Conservation (phyloP, 495 filamentous ascomycete species). For the Parachaetomium inaequale region DNA sequence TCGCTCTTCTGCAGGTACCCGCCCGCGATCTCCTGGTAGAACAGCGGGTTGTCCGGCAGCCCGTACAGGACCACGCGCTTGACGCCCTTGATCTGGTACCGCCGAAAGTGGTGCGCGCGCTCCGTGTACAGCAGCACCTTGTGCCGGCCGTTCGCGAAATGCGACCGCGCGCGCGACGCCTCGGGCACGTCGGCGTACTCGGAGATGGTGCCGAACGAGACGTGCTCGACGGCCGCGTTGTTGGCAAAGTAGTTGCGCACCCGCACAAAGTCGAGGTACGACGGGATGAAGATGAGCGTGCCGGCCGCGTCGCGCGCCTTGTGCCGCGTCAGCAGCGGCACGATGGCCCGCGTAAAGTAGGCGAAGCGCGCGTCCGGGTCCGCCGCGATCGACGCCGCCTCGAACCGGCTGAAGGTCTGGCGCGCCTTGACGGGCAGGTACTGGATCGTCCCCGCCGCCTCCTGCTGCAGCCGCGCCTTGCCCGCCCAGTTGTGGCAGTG, state of each 20-base stretch:
- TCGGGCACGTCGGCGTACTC: conserved; percentile 79
- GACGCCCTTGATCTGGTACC: conserved; percentile 76
- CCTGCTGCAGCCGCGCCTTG: conserved; percentile 63
- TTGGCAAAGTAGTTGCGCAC: conserved; percentile 85
- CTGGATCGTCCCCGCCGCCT: conserved; percentile 64
- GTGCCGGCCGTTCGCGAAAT: conserved; percentile 80
- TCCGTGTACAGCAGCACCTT: conserved; percentile 86
- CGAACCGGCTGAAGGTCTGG: conserved; percentile 90
- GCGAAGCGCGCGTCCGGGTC: conserved; percentile 91
- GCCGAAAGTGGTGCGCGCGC: conserved; percentile 88
- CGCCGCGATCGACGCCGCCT: conserved; percentile 57
- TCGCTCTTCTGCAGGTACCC: conserved; percentile 60
- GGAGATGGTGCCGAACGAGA: conserved; percentile 81
- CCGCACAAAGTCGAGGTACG: conserved; percentile 90
- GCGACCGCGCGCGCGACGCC: conserved; percentile 75
- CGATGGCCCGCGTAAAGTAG: conserved; percentile 75
- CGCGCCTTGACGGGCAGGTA: conserved; percentile 63
- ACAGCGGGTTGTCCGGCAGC: conserved; percentile 80
- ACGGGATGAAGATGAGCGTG: conserved; percentile 81
- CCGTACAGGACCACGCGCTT: conserved; percentile 79
- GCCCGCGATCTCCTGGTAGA: conserved; percentile 84
- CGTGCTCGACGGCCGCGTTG: conserved; percentile 58
- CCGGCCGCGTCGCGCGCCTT: conserved; percentile 49
- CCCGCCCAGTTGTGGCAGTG: conserved; percentile 77
- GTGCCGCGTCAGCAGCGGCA: conserved; percentile 66